Evolutionary conservation across 257 asterid genomes (phyloP).

Genomic region (Solanum medicagineum): DNA sequence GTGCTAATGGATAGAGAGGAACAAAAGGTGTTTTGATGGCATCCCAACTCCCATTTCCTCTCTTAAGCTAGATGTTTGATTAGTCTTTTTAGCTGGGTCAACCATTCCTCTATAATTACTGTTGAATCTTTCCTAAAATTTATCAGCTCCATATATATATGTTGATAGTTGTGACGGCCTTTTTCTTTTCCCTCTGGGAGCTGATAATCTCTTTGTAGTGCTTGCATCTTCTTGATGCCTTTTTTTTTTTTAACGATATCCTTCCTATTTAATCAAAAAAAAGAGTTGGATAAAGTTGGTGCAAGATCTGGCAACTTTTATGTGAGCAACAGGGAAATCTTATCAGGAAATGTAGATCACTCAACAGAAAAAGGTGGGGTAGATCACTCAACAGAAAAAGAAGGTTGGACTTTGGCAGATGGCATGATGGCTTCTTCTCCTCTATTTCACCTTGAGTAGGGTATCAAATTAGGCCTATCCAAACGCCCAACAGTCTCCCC

Average conservation of each 20-base stretch:
- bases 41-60: not conserved
- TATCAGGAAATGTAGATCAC: too few relatives aligned
- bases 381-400: too few relatives aligned
- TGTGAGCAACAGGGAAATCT: too few relatives aligned
- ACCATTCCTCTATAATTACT: not conserved
- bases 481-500: not conserved
- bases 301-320: too few relatives aligned
- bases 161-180: not conserved
- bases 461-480: not conserved
- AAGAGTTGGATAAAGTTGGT: not conserved
- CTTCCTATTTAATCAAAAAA: not conserved
- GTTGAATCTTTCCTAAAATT: not conserved
- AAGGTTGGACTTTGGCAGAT: not conserved
- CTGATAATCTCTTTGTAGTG: not conserved
- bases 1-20: not conserved
- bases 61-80: not conserved
- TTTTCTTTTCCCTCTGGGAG: not conserved
- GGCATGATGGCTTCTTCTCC: not conserved
- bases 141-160: not conserved
- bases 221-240: not conserved
- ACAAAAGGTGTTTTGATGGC: not conserved
- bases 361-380: too few relatives aligned
- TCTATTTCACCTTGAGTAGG: not conserved
- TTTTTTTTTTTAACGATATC: not conserved
- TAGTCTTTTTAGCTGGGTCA: not conserved